These are phyloP conservation scores for Westerdykella ornata DNA, from an alignment of 2,329 filamentous ascomycete species.

Conservation along the genomic window DNA sequence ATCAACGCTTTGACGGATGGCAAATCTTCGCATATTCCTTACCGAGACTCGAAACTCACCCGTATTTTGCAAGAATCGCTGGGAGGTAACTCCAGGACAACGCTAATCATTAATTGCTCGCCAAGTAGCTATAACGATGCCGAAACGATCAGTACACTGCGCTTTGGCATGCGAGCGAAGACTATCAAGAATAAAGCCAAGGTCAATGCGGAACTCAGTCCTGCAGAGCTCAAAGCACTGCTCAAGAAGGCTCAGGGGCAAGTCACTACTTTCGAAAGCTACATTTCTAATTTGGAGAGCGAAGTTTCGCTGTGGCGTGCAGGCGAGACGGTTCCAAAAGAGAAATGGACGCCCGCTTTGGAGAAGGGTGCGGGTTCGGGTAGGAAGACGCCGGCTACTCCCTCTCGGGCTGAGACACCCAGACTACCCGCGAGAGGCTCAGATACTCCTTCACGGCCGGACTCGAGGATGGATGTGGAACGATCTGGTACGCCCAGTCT, in stretches of 20 bases:
- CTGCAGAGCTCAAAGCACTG: constrained; percentile 85
- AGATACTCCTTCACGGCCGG: constrained; percentile 47
- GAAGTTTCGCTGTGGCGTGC: constrained; percentile 83
- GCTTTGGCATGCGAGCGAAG: constrained; percentile 94
- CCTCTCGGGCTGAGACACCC: constrained; percentile 54
- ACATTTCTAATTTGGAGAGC: constrained; percentile 73
- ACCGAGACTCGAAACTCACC: constrained; percentile 96
- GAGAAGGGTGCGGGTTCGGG: constrained; percentile 48
- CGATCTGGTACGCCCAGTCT: constrained; percentile 81
- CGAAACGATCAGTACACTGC: constrained; percentile 84
- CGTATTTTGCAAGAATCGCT: constrained; percentile 95
- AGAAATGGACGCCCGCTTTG: constrained; percentile 71
- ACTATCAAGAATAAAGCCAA: constrained; percentile 99
- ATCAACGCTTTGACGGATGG: constrained; percentile 96
- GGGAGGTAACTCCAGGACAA: constrained; percentile 96
- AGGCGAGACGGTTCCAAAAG: constrained; percentile 81
- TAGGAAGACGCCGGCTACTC: constrained; percentile 45
- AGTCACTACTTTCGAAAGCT: constrained; percentile 79
- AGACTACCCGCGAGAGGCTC: constrained; percentile 42
- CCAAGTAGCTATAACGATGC: constrained; percentile 96
- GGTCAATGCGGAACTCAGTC: constrained; percentile 96
- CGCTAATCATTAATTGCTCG: constrained; percentile 98
- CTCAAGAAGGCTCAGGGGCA: constrained; percentile 89
- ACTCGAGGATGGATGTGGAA: constrained; percentile 63
- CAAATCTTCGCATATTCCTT: constrained; percentile 92